phyloP scores from a whole-genome alignment of 352 stramenopile genomes.

The Phytophthora melonis region DNA sequence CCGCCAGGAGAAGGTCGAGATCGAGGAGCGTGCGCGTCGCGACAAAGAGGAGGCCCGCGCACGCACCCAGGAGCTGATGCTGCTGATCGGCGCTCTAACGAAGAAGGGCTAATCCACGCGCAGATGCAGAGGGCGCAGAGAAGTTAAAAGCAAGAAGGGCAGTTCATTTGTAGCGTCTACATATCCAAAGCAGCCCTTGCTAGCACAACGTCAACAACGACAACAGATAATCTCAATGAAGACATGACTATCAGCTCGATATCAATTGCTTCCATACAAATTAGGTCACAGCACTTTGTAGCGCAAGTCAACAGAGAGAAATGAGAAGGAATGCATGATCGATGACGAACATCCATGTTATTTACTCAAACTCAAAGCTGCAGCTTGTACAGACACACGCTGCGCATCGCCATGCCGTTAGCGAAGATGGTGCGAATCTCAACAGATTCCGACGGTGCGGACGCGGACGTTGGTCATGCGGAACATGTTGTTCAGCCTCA shows the following conservation, averaged over 20 bases:
- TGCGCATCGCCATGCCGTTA: background rate
- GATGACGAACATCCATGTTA: background rate
- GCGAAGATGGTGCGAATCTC: background rate
- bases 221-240: background rate
- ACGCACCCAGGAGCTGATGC: background rate
- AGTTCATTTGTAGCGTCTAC: background rate
- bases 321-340: background rate
- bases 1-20: background rate
- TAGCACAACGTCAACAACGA: background rate
- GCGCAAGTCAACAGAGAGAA: background rate
- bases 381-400: background rate
- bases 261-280: background rate
- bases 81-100: background rate
- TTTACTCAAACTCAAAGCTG: background rate
- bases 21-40: background rate
- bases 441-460: background rate
- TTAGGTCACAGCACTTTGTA: background rate
- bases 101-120: background rate
- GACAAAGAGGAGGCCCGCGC: background rate
- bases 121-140: background rate
- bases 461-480: background rate
- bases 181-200: background rate
- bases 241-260: background rate
- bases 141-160: background rate
- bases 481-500: conserved; percentile 1